phyloP scores from a whole-genome alignment of 2,329 filamentous ascomycete genomes.

The Diaporthe helianthi region DNA sequence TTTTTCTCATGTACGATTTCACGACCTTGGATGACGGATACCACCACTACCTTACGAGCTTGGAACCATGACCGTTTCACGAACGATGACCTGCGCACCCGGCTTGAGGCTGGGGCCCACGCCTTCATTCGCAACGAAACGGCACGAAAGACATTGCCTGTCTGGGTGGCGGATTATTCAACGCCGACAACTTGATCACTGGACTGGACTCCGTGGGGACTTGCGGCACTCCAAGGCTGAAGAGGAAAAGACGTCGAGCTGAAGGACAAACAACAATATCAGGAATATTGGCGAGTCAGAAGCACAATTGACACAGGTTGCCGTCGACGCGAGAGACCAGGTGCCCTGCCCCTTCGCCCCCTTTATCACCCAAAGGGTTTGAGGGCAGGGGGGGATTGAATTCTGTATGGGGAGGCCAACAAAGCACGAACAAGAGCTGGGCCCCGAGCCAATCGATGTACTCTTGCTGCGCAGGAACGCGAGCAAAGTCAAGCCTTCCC shows the following conservation, averaged over 20 bases:
- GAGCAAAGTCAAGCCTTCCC: conserved; percentile 37
- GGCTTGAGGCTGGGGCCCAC: conserved; percentile 36
- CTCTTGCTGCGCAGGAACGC: conserved; percentile 45
- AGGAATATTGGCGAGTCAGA: conserved; percentile 44
- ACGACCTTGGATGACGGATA: conserved; percentile 52
- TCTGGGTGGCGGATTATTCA: conserved; percentile 35
- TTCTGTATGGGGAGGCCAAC: conserved; percentile 41
- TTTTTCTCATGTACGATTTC: conserved; percentile 53
- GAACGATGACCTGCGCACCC: conserved; percentile 40
- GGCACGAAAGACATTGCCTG: conserved; percentile 25
- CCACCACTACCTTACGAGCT: conserved; percentile 39
- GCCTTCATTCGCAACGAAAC: conserved; percentile 35
- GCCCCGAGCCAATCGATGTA: conserved; percentile 34
- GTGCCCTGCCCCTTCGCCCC: conserved; percentile 37
- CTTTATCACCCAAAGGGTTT: background rate
- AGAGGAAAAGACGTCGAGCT: conserved; percentile 42
- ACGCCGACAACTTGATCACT: conserved; percentile 33
- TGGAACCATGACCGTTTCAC: conserved; percentile 47
- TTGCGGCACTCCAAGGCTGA: conserved; percentile 31
- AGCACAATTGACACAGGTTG: conserved; percentile 53
- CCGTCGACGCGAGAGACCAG: conserved; percentile 45
- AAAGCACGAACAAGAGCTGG: conserved; percentile 40
- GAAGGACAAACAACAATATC: conserved; percentile 45
- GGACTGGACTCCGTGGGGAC: conserved; percentile 37
- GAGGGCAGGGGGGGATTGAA: conserved; percentile 35